Evolutionary conservation across 345 rosid species (phyloP), one percentile per base, ranked within the genome.

Genomic region (Ceriops tagal): DNA sequence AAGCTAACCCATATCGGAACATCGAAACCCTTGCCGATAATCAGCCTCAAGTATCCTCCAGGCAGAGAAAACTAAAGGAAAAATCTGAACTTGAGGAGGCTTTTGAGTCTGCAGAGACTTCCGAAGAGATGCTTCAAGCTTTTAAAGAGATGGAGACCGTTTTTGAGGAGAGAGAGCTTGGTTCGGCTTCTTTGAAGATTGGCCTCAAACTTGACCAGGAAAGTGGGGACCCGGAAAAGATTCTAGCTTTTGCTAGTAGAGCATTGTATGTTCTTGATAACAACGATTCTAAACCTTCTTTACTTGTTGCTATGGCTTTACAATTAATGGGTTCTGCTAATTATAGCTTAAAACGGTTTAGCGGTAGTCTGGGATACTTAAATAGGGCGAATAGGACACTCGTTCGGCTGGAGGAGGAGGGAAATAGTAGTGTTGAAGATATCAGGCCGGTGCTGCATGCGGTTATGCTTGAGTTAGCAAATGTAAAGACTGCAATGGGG

Each of bases 201-300:
- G 99, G 96, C 35, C 88, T 92, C 22, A 88, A 88, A 77, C 93
- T 95, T 75, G 93, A 95, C 65, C 92, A 84, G 21, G 92, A 92
- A 78, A 96, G 90, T 79, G 89, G 83, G 64, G 89, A 88, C 84
- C 96, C 96, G 49, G 80, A 84, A 75, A 84, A 74, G 81, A 77
- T 87, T 65, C 61, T 95, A 15, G 78, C 81, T 73, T 90, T 83
- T 71, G 96, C 92, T 49, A 71, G 69, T 10, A 81, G 86, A 80
- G 99, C 98, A 65, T 77, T 90, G 75, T 82, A 77, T 71, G 83
- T 77, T 6, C 85, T 90, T 73, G 96, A 84, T 74, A 69, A 18
- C 30, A 84, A 73, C 30, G 89, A 75, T 46, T 70, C 31, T 57
- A 70, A 68, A 59, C 90, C 90, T 55, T 80, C 78, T 57, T 73